Conservation (phyloP, 2,329 filamentous ascomycete genomes). For the Trichocomaceae sp. region DNA sequence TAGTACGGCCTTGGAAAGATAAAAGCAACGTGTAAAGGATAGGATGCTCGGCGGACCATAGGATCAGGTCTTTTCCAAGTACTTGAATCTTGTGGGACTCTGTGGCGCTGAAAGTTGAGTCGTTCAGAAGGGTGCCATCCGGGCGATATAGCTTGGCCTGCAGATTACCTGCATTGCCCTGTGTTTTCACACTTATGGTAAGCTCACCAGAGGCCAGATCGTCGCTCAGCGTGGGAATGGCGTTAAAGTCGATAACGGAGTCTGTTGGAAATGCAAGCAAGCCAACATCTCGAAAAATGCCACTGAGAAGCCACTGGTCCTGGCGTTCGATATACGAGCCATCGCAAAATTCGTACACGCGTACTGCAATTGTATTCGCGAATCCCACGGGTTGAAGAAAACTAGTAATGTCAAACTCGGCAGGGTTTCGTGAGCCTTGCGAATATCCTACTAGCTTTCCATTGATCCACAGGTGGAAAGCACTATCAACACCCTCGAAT, state of each 20-base stretch:
- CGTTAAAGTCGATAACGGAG: too few species aligned
- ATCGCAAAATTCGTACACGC: slow-evolving; percentile 63
- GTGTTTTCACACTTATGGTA: too few species aligned
- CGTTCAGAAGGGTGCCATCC: too few species aligned
- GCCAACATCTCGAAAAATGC: slow-evolving; percentile 61
- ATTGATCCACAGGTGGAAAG: slow-evolving; percentile 65
- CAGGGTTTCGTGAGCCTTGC: slow-evolving; percentile 61
- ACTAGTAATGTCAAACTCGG: slow-evolving; percentile 61
- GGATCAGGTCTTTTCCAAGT: too few species aligned
- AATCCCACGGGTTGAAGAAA: slow-evolving; percentile 51
- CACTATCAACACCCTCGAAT: slow-evolving; percentile 53
- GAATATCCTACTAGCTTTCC: slow-evolving; percentile 59
- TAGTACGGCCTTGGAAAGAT: slow-evolving; percentile 22
- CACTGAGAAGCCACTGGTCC: slow-evolving; percentile 60
- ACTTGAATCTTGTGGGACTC: too few species aligned
- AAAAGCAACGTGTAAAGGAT: slow-evolving; percentile 49
- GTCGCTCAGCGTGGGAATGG: too few species aligned
- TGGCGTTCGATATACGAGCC: slow-evolving; percentile 61
- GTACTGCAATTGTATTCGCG: slow-evolving; percentile 53
- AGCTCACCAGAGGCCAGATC: too few species aligned
- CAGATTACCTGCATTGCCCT: too few species aligned
- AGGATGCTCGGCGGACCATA: slow-evolving; percentile 64
- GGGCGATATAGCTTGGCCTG: too few species aligned
- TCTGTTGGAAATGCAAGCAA: slow-evolving; percentile 58
- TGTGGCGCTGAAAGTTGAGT: too few species aligned